These are phyloP conservation scores for Arthroderma uncinatum DNA, from an alignment of 2,329 filamentous ascomycete genomes.

Conservation along the genomic window DNA sequence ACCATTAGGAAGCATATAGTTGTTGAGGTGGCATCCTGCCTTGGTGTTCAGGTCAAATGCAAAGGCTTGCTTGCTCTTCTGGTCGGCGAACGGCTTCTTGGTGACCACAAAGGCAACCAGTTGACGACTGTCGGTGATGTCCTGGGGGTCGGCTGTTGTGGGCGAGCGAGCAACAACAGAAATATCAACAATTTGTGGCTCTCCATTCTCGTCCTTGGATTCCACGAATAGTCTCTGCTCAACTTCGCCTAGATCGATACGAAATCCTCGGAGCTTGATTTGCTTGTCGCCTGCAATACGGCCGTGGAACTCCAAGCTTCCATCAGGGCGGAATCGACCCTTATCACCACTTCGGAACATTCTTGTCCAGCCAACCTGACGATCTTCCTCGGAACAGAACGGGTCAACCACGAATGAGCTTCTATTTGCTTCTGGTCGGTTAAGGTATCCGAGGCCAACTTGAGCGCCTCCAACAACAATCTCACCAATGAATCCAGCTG, in stretches of 20 bases:
- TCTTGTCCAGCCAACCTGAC: slow-evolving; percentile 12
- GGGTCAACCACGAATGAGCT: slow-evolving; percentile 14
- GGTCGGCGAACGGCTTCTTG: slow-evolving; percentile 7
- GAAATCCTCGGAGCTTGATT: slow-evolving; percentile 18
- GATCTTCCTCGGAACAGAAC: slow-evolving; percentile 11
- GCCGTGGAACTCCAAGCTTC: slow-evolving; percentile 17
- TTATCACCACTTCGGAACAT: slow-evolving; percentile 20
- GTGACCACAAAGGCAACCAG: slow-evolving; percentile 9
- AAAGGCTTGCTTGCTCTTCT: slow-evolving; percentile 7
- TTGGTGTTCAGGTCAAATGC: slow-evolving; percentile 6
- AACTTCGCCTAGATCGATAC: slow-evolving; percentile 38
- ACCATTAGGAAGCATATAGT: slow-evolving; percentile 11
- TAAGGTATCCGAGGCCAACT: slow-evolving; percentile 16
- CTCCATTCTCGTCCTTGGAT: slow-evolving; percentile 5
- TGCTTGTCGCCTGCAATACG: slow-evolving; percentile 17
- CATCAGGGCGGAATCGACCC: slow-evolving; percentile 16
- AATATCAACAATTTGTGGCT: slow-evolving; percentile 9
- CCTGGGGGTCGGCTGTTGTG: neutral
- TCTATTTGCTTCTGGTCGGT: slow-evolving; percentile 6
- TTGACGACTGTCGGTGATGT: slow-evolving; percentile 10
- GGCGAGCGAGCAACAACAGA: slow-evolving; percentile 7
- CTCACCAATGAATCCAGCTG: slow-evolving; percentile 33
- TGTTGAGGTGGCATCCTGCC: slow-evolving; percentile 5
- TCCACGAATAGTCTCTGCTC: slow-evolving; percentile 8
- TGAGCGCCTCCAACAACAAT: slow-evolving; percentile 27